Evolutionary conservation across 192 early-diverging fungal species (phyloP).

Genomic region (Backusella psychrophila): DNA sequence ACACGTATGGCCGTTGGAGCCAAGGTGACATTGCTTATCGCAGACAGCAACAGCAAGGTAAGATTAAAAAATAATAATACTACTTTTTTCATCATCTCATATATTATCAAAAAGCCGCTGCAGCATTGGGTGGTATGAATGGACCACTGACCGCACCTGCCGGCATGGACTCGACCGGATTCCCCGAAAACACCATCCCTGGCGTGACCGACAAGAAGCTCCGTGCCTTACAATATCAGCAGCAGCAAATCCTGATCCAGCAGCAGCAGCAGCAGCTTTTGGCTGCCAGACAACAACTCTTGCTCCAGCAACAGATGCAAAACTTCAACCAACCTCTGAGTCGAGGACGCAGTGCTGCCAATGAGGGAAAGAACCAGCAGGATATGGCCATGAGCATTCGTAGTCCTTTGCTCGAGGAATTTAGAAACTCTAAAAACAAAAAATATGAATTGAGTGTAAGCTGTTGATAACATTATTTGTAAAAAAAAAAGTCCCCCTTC

Average conservation of each 20-base stretch:
- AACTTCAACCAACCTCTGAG: slow-evolving; percentile 8
- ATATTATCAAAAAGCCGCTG: not conserved
- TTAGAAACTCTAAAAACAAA: slow-evolving; percentile 95
- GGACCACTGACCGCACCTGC: slow-evolving; percentile 36
- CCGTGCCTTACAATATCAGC: slow-evolving; percentile 42
- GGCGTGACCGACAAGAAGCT: slow-evolving; percentile 48
- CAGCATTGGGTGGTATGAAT: slow-evolving; percentile 24
- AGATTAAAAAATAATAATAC: not conserved
- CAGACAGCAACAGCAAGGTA: slow-evolving; percentile 8
- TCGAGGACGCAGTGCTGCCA: slow-evolving; percentile 4
- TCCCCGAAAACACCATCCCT: slow-evolving; percentile 18
- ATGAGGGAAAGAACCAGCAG: slow-evolving; percentile 16
- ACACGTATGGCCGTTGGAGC: slow-evolving; percentile 33
- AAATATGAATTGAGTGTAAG: slow-evolving; percentile 91
- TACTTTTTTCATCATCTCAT: not conserved
- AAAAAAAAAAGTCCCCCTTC: not conserved
- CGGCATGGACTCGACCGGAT: slow-evolving; percentile 26
- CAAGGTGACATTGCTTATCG: slow-evolving; percentile 24
- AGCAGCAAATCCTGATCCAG: slow-evolving; percentile 47
- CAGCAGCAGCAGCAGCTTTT: slow-evolving; percentile 45
- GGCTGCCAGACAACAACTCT: slow-evolving; percentile 40
- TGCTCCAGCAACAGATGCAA: slow-evolving; percentile 45
- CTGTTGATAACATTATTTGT: not conserved
- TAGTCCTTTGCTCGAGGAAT: slow-evolving; percentile 91
- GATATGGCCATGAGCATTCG: slow-evolving; percentile 67